These are phyloP conservation scores for Cladosporium halotolerans DNA, from an alignment of 2,329 filamentous ascomycete species.

Conservation along the genomic window DNA sequence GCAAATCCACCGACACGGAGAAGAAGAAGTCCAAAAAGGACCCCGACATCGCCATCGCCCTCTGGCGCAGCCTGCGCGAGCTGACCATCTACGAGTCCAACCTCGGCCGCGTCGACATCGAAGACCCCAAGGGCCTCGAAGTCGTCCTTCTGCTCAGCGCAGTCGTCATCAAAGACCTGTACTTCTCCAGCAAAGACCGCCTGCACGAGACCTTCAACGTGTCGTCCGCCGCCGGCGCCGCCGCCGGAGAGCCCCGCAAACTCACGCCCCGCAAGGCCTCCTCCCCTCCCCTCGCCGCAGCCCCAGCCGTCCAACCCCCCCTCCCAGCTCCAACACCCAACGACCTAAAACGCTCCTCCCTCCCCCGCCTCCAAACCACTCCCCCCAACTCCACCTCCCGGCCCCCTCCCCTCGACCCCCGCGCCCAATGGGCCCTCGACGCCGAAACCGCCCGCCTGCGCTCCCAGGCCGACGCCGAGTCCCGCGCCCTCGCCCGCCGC, in stretches of 20 bases:
- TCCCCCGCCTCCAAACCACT: constrained; percentile 24
- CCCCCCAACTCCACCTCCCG: constrained; percentile 10
- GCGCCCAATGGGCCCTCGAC: constrained; percentile 47
- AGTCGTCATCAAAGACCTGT: constrained; percentile 56
- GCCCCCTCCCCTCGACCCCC: constrained; percentile 43
- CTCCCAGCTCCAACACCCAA: constrained; percentile 9
- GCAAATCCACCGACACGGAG: constrained; percentile 60
- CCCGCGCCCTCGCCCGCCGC: constrained; percentile 41
- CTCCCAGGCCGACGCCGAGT: constrained; percentile 38
- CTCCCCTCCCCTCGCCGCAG: constrained; percentile 16
- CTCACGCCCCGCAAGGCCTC: constrained; percentile 22
- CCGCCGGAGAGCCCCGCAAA: constrained; percentile 18
- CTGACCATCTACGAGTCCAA: constrained; percentile 93
- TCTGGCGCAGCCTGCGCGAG: constrained; percentile 70
- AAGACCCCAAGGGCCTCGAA: constrained; percentile 90
- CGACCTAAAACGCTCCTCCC: constrained; percentile 19
- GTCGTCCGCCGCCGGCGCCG: constrained; percentile 35
- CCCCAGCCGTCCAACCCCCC: constrained; percentile 4
- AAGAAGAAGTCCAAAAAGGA: constrained; percentile 62
- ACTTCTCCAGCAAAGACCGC: constrained; percentile 46
- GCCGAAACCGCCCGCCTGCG: constrained; percentile 44
- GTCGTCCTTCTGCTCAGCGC: constrained; percentile 63
- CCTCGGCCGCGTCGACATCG: constrained; percentile 79
- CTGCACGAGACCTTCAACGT: constrained; percentile 76
- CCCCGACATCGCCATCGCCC: constrained; percentile 88